These are phyloP conservation scores for Angophora floribunda DNA, from an alignment of 345 rosid genomes.

Conservation along the genomic window DNA sequence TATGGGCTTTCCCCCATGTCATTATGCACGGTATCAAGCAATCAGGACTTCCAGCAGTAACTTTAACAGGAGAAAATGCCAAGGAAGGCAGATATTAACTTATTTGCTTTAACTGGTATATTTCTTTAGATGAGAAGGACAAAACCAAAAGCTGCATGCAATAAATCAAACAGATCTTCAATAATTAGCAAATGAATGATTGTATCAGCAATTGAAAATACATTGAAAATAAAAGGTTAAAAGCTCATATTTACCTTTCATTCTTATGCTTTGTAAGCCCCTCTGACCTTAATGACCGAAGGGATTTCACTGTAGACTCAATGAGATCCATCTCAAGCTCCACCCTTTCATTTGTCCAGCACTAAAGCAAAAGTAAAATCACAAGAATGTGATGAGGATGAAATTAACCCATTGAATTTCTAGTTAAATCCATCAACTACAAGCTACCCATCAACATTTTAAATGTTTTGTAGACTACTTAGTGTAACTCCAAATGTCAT, in stretches of 20 bases:
- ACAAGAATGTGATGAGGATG: neutral
- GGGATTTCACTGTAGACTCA: slow-evolving; percentile 52
- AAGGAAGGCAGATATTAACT: neutral
- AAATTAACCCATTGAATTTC: neutral
- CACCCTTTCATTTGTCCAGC: slow-evolving; percentile 55
- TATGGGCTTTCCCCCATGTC: neutral
- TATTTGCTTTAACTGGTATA: neutral
- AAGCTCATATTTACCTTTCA: slow-evolving; percentile 39
- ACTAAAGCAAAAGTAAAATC: slow-evolving; percentile 16
- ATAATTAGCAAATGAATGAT: neutral
- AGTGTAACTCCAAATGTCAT: neutral
- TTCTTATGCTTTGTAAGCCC: slow-evolving; percentile 67
- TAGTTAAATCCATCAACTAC: neutral
- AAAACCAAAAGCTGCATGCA: neutral
- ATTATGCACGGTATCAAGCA: neutral
- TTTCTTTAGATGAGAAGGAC: neutral
- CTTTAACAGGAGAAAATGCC: neutral
- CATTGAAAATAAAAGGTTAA: neutral
- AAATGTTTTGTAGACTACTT: neutral
- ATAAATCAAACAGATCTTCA: neutral
- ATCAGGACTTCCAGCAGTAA: neutral
- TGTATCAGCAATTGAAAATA: neutral
- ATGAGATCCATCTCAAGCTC: slow-evolving; percentile 76
- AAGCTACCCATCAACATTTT: neutral
- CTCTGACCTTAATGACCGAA: slow-evolving; percentile 75